Evolutionary conservation across 164 flowering plant species (phyloP), one percentile per base, ranked within the genome.

Genomic region (Malania oleifera): DNA sequence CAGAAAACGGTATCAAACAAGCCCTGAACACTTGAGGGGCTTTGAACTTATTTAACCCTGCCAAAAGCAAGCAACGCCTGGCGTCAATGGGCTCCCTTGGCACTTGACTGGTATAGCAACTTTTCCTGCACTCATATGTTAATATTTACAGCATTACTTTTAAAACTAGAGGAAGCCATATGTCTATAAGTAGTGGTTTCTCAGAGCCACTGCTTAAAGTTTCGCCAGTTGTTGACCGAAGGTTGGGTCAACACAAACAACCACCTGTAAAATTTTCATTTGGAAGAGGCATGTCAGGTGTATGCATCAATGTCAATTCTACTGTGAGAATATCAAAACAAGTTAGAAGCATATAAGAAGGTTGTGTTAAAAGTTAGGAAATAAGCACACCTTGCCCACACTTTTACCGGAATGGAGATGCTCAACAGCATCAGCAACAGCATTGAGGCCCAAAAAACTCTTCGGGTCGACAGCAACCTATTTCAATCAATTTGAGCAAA

Each of bases 401-500:
- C 97, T 93, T 83, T 80, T 83, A 55, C 98, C 98, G 52, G 98
- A 89, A 76, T 93, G 97, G 57, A 93, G 97, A 73, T 93, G 77
- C 66, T 93, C 97, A 50, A 93, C 98, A 24, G 98, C 98, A 78
- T 87, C 96, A 57, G 91, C 83, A 54, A 93, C 96, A 47, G 97
- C 72, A 47, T 67, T 61, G 40, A 89, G 64, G 28, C 98, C 98
- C 51, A 79, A 9, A 76, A 89, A 93, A 23, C 58, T 67, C 75
- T 76, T 87, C 14, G 95, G 96, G 72, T 93, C 98, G 9, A 93
- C 14, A 3, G 70, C 60, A 55, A 93, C 85, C 97, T 93, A 56
- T 57, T 14, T 40, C 4, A 35, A 44, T 54, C 13, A 51, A 46
- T 12, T 23, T 37, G 24, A 57, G 19, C 52, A 45, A 27, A 15